Evolutionary conservation across 2,329 filamentous ascomycete species (phyloP), one percentile per base, ranked within the genome.

Genomic region (Botrytis squamosa): DNA sequence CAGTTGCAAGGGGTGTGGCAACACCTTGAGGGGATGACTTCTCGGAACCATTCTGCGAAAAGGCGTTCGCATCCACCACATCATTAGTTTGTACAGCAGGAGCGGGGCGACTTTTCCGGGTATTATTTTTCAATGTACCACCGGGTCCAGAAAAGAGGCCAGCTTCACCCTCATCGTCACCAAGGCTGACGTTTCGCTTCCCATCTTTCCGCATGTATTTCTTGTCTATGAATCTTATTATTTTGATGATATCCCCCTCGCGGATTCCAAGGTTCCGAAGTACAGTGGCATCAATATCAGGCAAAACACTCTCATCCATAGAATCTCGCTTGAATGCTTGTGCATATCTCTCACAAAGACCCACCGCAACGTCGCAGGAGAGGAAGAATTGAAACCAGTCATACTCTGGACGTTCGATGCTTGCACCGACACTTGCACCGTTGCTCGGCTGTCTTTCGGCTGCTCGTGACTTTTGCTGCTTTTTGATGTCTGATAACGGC

Each of bases 341-440:
- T 1, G 95, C 91, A 81, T 99, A 99, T 72, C 96, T 89, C 83
- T 98, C 95, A 83, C 96, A 99, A 64, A 97, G 91, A 74, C 97
- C 93, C 67, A 95, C 93, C 63, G 94, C 92, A 78, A 98, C 94
- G 65, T 97, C 95, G 81, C 94, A 97, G 76, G 91, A 90, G 59
- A 99, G 85, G 86, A 99, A 99, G 85, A 99, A 98, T 81, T 98
- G 94, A 80, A 99, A 99, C 96, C 96, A 99, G 82, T 99, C 96
- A 81, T 98, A 97, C 66, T 96, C 91, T 1, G 92, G 86, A 82
- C 87, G 85, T 77, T 92, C 87, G 46, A 94, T 84, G 2, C 87
- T 87, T n/a, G 88, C 91, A 20, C 91, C 91, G 14, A 88, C 85
- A 22, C 91, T 91, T 10, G 88, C 85, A 74, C 71, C 73, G 64